phyloP scores from a whole-genome alignment of 495 filamentous ascomycete species.

The Amphirosellinia nigrospora region DNA sequence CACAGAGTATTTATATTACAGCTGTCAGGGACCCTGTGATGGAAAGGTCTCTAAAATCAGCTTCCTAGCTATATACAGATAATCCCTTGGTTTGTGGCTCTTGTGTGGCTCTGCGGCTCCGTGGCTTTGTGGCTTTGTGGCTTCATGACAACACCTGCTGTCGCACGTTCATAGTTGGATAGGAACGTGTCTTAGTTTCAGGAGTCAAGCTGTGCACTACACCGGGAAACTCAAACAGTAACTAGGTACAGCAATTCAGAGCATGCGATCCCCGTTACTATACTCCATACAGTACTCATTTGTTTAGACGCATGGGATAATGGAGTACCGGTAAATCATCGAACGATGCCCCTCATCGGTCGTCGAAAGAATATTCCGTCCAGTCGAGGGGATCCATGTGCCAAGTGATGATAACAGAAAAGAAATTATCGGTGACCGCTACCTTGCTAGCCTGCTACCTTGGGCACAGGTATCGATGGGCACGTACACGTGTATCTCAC shows the following conservation, averaged over 20 bases:
- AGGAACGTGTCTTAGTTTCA: constrained; percentile 2
- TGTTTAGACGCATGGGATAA: background rate
- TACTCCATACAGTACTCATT: background rate
- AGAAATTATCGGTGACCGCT: constrained; percentile 15
- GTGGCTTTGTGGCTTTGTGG: no score
- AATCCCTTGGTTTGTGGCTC: no score
- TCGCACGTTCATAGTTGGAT: background rate
- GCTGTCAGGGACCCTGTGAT: no score
- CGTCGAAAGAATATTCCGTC: background rate
- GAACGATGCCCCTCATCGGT: constrained; percentile 10
- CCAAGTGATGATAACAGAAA: constrained; percentile 14
- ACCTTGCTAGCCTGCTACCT: background rate
- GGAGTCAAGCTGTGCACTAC: background rate
- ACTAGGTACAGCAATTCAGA: background rate
- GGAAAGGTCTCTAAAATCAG: no score
- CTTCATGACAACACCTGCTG: no score
- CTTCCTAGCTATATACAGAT: no score
- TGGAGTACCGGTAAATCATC: constrained; percentile 3
- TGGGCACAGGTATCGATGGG: background rate
- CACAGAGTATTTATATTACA: background rate
- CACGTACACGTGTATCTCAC: constrained; percentile 9
- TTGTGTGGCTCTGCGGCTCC: no score
- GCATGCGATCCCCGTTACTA: background rate
- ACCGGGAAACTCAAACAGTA: background rate
- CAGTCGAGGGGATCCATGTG: constrained; percentile 1